Percentiles rank a stretch among this genome's conserved stretches.
These are phyloP conservation scores for Viridothelium virens DNA, from an alignment of 495 filamentous ascomycete genomes.

Conservation along the genomic window DNA sequence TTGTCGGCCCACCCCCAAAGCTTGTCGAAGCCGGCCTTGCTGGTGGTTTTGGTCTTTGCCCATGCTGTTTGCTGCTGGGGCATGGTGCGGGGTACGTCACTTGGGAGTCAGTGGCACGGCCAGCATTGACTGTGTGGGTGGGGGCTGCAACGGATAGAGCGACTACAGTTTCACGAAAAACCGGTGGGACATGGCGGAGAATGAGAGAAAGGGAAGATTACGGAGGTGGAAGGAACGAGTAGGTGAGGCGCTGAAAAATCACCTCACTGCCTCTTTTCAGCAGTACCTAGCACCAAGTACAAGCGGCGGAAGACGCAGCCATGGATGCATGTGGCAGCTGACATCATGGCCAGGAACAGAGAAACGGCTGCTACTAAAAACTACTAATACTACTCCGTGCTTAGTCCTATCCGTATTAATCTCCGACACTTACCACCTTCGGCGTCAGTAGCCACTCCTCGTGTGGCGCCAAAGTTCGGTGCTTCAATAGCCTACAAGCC, in stretches of 20 bases:
- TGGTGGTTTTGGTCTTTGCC: slow-evolving; percentile 37
- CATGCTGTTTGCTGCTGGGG: slow-evolving; percentile 24
- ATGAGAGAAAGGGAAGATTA: not conserved
- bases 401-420: too few relatives aligned
- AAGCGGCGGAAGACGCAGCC: not conserved
- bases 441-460: too few relatives aligned
- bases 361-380: not conserved
- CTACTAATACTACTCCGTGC: too few relatives aligned
- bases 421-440: too few relatives aligned
- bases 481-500: too few relatives aligned
- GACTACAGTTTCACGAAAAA: too few relatives aligned
- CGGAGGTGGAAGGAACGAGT: not conserved
- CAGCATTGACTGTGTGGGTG: not conserved
- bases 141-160: not conserved
- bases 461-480: too few relatives aligned
- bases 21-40: slow-evolving; percentile 44
- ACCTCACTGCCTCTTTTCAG: slow-evolving; percentile 5
- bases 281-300: not conserved
- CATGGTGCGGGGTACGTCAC: slow-evolving; percentile 13
- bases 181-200: not conserved
- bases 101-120: not conserved
- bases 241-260: slow-evolving; percentile 4
- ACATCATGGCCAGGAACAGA: slow-evolving; percentile 12
- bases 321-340: slow-evolving; percentile 5
- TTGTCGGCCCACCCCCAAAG: slow-evolving; percentile 42